Base-by-base conservation (phyloP, 768 basidiomycete species). In the Lactarius indigo region DNA sequence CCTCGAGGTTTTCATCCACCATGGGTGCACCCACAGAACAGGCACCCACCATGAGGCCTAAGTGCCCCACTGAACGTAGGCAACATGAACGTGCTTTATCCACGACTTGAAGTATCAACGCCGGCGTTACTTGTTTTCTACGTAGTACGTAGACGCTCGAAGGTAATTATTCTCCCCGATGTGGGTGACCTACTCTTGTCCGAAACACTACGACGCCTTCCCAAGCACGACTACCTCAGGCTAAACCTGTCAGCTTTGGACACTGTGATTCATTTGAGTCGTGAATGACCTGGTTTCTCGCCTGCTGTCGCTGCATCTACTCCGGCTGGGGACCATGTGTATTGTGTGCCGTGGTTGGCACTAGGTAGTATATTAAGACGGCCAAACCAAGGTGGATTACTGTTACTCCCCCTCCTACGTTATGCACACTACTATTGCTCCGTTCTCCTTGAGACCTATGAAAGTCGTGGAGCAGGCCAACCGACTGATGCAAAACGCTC, bases 391-490 rank as follows among this genome's bases (percentile, higher is more conserved):
- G n/a, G n/a, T 23, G 44, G 10, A 50, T 50, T 52, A 26, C 12
- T 47, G 44, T 50, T 7, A 7, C 50, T 15, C 13, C 2, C 50
- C 23, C 50, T 52, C 26, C 26, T 12, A 52, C 50, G 6, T 26
- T 1, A 52, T 52, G 26, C 26, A 52, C 26, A 6, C 26, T 2
- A 28, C 23, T 26, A 52, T 26, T 15, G 50, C 50, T 15, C n/a
- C 37, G 23, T 23, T n/a, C 18, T 13, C 33, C 33, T 47, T 50
- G 6, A 20, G 13, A 5, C 55, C 60, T 1, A 57, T 57, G 55
- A 23, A 39, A 37, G 23, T 61, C 56, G 44, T 66, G 2, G 44
- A 62, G 26, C 44, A 20, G 0, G 65, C 60, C 9, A 61, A 66
- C 20, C 41, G 20, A 31, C 10, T 62, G 5, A 37, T 66, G 56